A percentile compares a stretch with the other conserved stretches of the same genome.
Conservation (phyloP, 2,329 filamentous ascomycete genomes). For the Neoarthrinium moseri region DNA sequence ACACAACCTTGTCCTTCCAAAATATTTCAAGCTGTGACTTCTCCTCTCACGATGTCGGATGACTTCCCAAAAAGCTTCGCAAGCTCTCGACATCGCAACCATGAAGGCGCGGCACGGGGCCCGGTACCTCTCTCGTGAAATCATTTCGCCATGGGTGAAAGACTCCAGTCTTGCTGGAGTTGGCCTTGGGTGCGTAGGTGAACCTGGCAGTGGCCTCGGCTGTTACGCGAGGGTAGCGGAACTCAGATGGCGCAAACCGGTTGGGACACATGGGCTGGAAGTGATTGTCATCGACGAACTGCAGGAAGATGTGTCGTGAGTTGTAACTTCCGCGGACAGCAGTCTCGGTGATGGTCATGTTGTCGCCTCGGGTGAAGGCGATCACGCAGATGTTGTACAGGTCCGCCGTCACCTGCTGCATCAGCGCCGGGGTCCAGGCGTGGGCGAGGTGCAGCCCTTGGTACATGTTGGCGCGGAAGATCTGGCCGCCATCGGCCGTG, state of each 20-base stretch:
- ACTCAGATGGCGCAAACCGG: conserved; percentile 28
- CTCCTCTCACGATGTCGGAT: too few species aligned
- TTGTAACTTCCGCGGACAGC: conserved; percentile 30
- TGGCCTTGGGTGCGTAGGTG: conserved; percentile 17
- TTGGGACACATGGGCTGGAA: conserved; percentile 32
- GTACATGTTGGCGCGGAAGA: conserved; percentile 27
- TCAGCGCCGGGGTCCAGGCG: conserved; percentile 25
- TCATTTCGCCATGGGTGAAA: conserved; percentile 25
- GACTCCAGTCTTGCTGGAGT: conserved; percentile 9
- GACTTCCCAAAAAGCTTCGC: conserved; percentile 8
- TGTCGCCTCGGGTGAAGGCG: conserved; percentile 24
- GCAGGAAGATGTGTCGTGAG: conserved; percentile 29
- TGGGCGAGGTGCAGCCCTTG: conserved; percentile 28
- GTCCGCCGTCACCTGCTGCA: conserved; percentile 31
- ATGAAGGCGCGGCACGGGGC: conserved; percentile 18
- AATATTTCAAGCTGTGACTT: too few species aligned
- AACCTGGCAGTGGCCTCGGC: conserved; percentile 18
- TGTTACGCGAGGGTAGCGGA: conserved; percentile 29
- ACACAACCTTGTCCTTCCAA: too few species aligned
- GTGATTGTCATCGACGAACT: conserved; percentile 22
- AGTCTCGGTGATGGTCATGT: conserved; percentile 20
- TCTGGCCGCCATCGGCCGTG: background rate
- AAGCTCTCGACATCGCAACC: conserved; percentile 16
- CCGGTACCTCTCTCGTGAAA: conserved; percentile 18
- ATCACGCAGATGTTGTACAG: conserved; percentile 31